Evolutionary conservation across 805 yeast species (phyloP).

Genomic region (Alloascoidea hylecoeti): DNA sequence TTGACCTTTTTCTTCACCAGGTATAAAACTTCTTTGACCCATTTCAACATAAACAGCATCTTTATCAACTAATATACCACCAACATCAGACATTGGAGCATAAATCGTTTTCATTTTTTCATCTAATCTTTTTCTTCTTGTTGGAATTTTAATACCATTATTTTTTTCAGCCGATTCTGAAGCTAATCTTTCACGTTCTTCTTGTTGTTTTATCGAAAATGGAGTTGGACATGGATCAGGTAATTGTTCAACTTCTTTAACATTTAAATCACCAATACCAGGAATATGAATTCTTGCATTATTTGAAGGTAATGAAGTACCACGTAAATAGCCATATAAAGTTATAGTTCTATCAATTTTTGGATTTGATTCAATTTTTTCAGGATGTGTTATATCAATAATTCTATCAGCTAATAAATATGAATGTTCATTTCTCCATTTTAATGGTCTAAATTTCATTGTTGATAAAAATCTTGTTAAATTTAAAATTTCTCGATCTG

Average conservation of each 20-base stretch:
- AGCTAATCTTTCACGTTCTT: slow-evolving; percentile 47
- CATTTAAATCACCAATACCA: slow-evolving; percentile 84
- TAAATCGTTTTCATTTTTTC: slow-evolving; percentile 89
- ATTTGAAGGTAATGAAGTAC: slow-evolving; percentile 62
- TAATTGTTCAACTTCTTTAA: slow-evolving; percentile 66
- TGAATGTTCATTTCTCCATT: slow-evolving; percentile 98
- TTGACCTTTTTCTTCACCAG: slow-evolving; percentile 59
- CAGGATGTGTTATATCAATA: slow-evolving; percentile 91
- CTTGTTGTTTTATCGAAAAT: slow-evolving; percentile 70
- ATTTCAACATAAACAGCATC: slow-evolving; percentile 95
- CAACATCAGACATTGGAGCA: slow-evolving; percentile 99
- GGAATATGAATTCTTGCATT: slow-evolving; percentile 83
- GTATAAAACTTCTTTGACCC: slow-evolving; percentile 38
- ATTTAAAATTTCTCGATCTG: slow-evolving; percentile 90
- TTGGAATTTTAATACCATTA: slow-evolving; percentile 27
- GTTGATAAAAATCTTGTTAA: slow-evolving; percentile 86
- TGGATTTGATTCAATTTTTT: slow-evolving; percentile 58
- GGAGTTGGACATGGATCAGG: slow-evolving; percentile 99
- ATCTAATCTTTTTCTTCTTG: slow-evolving; percentile 79
- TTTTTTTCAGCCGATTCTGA: slow-evolving; percentile 50
- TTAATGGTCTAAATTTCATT: slow-evolving; percentile 97
- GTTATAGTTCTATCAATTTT: slow-evolving; percentile 86
- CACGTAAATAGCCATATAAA: slow-evolving; percentile 87
- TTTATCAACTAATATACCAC: slow-evolving; percentile 92
- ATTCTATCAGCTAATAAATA: slow-evolving; percentile 83